Evolutionary conservation across 805 yeast genomes (phyloP).

Genomic region (Komagataella ulmi): DNA sequence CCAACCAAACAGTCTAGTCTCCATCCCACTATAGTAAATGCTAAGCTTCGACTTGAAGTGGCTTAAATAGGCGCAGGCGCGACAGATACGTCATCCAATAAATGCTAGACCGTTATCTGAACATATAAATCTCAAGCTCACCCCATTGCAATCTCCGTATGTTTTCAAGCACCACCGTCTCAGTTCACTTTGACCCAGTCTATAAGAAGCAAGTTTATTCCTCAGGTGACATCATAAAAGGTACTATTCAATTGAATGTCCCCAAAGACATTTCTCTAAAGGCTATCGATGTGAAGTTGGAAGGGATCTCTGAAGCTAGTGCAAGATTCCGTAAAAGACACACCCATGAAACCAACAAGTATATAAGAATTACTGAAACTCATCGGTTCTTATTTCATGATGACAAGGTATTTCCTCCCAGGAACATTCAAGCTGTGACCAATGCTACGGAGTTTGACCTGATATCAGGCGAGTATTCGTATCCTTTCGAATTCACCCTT

Average conservation of each 20-base stretch:
- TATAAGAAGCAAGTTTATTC: neutral
- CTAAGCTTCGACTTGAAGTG: neutral
- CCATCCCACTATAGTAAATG: neutral
- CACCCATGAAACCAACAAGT: slow-evolving; percentile 1
- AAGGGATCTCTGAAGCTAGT: slow-evolving; percentile 25
- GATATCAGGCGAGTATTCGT: slow-evolving; percentile 35
- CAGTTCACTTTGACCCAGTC: neutral
- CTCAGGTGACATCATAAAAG: slow-evolving; percentile 23
- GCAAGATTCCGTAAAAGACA: slow-evolving; percentile 4
- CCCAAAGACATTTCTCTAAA: slow-evolving; percentile 27
- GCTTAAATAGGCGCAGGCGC: neutral
- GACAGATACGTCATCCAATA: neutral
- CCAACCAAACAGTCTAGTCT: neutral
- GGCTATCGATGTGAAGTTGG: slow-evolving; percentile 36
- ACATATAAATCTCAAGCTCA: neutral
- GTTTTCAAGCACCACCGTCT: neutral
- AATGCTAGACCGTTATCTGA: neutral
- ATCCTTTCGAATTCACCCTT: slow-evolving; percentile 32
- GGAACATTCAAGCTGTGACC: slow-evolving; percentile 29
- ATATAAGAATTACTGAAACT: slow-evolving; percentile 12
- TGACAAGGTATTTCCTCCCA: slow-evolving; percentile 37
- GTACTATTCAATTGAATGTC: slow-evolving; percentile 24
- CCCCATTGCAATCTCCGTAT: neutral
- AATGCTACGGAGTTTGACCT: slow-evolving; percentile 29
- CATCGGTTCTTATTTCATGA: slow-evolving; percentile 39